Conservation (phyloP, 441 rosid genomes). For the Geranium incanum region DNA sequence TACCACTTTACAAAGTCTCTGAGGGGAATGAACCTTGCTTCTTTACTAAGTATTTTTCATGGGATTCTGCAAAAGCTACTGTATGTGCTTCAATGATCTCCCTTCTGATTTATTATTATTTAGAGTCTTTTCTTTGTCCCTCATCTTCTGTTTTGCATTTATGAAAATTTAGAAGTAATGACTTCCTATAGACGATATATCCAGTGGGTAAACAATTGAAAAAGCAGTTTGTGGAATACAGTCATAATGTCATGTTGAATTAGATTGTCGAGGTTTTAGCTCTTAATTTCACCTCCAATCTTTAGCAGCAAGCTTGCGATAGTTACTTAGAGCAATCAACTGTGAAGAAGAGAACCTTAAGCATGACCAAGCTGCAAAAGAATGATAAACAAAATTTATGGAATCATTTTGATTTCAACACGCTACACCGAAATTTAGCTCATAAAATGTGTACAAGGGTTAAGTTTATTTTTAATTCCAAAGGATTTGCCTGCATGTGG, state of each 20-base stretch:
- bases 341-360: neutral
- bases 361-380: neutral
- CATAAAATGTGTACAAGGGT: neutral
- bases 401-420: neutral
- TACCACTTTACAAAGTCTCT: constrained; percentile 78
- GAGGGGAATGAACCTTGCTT: constrained; percentile 97
- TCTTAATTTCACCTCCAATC: neutral
- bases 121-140: neutral
- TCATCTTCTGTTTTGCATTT: neutral
- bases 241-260: neutral
- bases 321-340: neutral
- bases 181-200: neutral
- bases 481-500: constrained; percentile 1
- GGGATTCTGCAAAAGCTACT: constrained; percentile 74
- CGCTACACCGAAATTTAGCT: neutral
- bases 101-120: constrained; percentile 4
- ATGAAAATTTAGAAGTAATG: neutral
- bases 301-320: neutral
- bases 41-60: constrained; percentile 81
- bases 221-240: neutral
- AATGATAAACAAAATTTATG: neutral
- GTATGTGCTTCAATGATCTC: constrained; percentile 38
- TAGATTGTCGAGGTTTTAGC: neutral
- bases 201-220: neutral
- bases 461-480: neutral